These are phyloP conservation scores for Pseudisothecium myosuroides DNA, from an alignment of 225 moss, liverwort and hornwort genomes.

Conservation along the genomic window DNA sequence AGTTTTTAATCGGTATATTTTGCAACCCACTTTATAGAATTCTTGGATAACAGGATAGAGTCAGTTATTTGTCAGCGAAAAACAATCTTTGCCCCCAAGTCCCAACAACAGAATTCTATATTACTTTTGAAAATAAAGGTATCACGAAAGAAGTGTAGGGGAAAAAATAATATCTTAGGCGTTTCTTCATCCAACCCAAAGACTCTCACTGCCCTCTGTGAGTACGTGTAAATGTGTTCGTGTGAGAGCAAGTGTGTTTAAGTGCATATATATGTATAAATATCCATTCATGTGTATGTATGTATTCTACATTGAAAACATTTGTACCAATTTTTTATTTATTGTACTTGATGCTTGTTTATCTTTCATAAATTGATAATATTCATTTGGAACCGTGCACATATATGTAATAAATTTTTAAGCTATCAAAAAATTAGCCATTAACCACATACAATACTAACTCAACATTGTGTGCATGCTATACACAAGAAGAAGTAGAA, in stretches of 20 bases:
- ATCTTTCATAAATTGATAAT: not conserved
- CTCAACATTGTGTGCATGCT: not conserved
- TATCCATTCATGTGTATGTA: not conserved
- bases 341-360: not conserved
- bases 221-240: not conserved
- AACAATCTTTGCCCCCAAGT: not conserved
- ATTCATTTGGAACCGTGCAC: accelerated
- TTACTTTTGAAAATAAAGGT: not conserved
- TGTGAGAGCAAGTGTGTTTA: not conserved
- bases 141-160: not conserved
- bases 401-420: not conserved
- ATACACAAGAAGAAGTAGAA: not conserved
- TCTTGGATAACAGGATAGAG: not conserved
- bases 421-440: not conserved
- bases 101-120: not conserved
- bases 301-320: not conserved
- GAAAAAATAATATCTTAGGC: not conserved
- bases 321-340: not conserved
- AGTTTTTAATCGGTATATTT: not conserved
- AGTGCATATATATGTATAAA: not conserved
- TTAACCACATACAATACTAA: accelerated
- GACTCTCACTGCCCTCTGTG: too few species aligned
- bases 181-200: not conserved
- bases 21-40: not conserved
- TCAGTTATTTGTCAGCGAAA: not conserved